Evolutionary conservation across 2,329 filamentous ascomycete species (phyloP), one percentile per base, ranked within the genome.

Genomic region (Dactylellina drechsleri): DNA sequence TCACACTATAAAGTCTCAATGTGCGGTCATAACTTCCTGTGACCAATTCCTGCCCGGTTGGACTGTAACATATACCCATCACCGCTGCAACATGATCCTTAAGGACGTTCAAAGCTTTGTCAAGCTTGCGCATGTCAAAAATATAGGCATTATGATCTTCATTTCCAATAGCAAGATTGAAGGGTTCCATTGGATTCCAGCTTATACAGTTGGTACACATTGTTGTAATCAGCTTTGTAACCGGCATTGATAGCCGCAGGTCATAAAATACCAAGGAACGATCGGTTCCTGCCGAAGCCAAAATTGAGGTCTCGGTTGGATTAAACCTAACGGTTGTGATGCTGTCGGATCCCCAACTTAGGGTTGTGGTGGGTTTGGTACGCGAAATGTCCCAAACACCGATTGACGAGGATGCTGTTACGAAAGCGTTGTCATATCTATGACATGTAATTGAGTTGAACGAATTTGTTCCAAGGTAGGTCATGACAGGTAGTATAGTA

Each of bases 161-260:
- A 79, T 91, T 96, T 12, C 92, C 95, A 31, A 93, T 89, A 15
- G 93, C 94, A 80, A 98, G 90, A 83, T 98, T 97, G 85, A 96
- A 96, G 6, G 93, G 91, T 82, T 97, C 93, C 90, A 97, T 95
- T 0, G 95, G 95, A 78, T 97, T 97, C 92, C 94, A 99, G 50
- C 91, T 87, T 61, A 97, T 86, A 57, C 89, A 87, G 83, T 97
- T 97, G 72, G 88, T 91, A 43, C 93, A 89, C 78, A 99, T 90
- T 62, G 88, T 91, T 78, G 98, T 87, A 12, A 93, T 86, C 0
- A 91, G 90, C 80, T 93, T 93, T 77, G 91, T 87, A 16, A 98
- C 85, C 10, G 95, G 92, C 43, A 90, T 92, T 4, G 89, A 90
- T 12, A 94, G 97, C 60, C 95, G 89, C 53, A 98, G 86, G 81